A percentile compares a stretch with the other conserved stretches of the same genome.
These are phyloP conservation scores for Entoloma clypeatum DNA, from an alignment of 1,284 basidiomycete genomes.

Conservation along the genomic window DNA sequence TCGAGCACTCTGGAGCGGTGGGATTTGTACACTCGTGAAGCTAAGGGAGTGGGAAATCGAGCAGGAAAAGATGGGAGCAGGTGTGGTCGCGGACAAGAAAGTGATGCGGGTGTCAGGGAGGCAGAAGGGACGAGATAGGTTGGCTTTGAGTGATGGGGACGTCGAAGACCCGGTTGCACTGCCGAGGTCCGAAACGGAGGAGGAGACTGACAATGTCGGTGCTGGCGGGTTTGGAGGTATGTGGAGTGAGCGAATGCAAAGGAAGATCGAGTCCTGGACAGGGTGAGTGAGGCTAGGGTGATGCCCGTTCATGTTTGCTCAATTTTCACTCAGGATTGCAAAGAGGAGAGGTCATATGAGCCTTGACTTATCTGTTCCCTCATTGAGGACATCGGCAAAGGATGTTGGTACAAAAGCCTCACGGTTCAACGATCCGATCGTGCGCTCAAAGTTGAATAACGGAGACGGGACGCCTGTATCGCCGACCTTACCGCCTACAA, in stretches of 20 bases:
- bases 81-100: slow-evolving; percentile 24
- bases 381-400: slow-evolving; percentile 11
- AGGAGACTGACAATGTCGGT: slow-evolving; percentile 35
- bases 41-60: slow-evolving; percentile 33
- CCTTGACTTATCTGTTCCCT: slow-evolving; percentile 17
- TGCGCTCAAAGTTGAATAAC: slow-evolving; percentile 10
- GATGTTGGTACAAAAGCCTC: neutral
- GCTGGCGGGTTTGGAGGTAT: slow-evolving; percentile 33
- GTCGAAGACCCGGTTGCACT: slow-evolving; percentile 24
- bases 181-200: slow-evolving; percentile 36
- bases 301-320: neutral
- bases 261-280: slow-evolving; percentile 68
- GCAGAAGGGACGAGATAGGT: slow-evolving; percentile 19
- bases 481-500: slow-evolving; percentile 31
- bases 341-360: slow-evolving; percentile 20
- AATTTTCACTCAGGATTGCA: slow-evolving; percentile 14
- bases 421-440: slow-evolving; percentile 4
- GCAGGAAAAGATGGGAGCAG: slow-evolving; percentile 12
- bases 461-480: slow-evolving; percentile 18
- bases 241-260: slow-evolving; percentile 61
- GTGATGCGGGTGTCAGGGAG: slow-evolving; percentile 21
- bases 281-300: slow-evolving; percentile 40
- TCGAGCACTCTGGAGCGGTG: slow-evolving; percentile 38
- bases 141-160: slow-evolving; percentile 21
- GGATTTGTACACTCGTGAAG: slow-evolving; percentile 29